Evolutionary conservation across 2,329 filamentous ascomycete species (phyloP), one percentile per base, ranked within the genome.

Genomic region (Trichoderma simmonsii): DNA sequence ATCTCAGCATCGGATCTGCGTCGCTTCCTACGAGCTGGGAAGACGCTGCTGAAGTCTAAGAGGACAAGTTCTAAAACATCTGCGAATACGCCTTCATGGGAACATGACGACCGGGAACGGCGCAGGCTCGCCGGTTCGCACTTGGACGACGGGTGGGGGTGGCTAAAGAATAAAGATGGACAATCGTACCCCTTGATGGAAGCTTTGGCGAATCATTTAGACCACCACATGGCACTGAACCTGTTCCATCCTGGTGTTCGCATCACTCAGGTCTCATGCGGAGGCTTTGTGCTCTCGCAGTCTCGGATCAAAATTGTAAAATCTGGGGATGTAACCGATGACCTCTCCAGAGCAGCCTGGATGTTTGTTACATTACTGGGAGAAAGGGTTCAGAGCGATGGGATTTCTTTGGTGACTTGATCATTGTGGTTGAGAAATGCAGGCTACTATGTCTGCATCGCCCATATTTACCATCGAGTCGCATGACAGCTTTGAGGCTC

Each of bases 231-330:
- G 6, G 86, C 85, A 0, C 78, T 90, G 15, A 82, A 89, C 75
- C 75, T 90, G 74, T 86, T 87, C 70, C 87, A 89, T 74, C 85
- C 87, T 0, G 82, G 83, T n/a, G 87, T 89, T 3, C 80, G 83
- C 2, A 78, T 90, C 28, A 80, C 80, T 14, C 87, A 87, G 73
- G 82, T 90, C 32, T 86, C 86, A 0, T 89, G 87, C 72, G 85
- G 84, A 0, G 87, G 86, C 0, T 90, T 90, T 71, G 85, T 86
- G 48, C 79, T 89, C 12, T 85, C 85, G 0, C 87, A 88, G 73
- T 84, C 80, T 12, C 81, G 86, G 32, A 65, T 89, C 24, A 89
- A 89, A 77, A 77, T 88, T 15, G 70, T 82, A 18, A 78, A 77
- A 57, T 69, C 77, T 4, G 78, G 78, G 3, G 79, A 79, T 21